These are phyloP conservation scores for Glebionis coronaria DNA, from an alignment of 129 eudicot species.

Conservation along the genomic window DNA sequence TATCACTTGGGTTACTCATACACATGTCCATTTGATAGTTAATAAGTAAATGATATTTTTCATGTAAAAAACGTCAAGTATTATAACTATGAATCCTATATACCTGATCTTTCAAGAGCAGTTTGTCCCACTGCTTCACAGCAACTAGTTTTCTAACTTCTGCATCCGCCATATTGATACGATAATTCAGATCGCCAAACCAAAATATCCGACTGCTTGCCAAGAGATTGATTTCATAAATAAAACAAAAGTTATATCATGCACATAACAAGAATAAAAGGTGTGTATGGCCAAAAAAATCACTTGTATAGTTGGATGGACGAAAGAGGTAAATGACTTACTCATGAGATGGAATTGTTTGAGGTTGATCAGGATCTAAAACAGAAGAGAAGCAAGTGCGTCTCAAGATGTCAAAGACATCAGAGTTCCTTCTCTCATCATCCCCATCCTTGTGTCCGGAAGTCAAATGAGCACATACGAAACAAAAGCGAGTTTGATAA, in stretches of 20 bases:
- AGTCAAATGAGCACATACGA: slow-evolving; percentile 90
- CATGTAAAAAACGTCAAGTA: neutral
- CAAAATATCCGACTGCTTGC: slow-evolving; percentile 85
- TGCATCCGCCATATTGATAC: slow-evolving; percentile 75
- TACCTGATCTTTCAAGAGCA: slow-evolving; percentile 84
- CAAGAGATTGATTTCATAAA: neutral
- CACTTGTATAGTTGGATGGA: neutral
- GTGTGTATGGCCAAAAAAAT: neutral
- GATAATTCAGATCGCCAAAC: slow-evolving; percentile 98
- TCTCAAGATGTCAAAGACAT: slow-evolving; percentile 72
- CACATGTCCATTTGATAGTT: too few relatives aligned
- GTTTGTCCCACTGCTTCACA: slow-evolving; percentile 67
- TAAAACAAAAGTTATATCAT: neutral
- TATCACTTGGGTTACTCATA: too few relatives aligned
- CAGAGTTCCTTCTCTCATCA: slow-evolving; percentile 79
- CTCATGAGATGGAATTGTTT: slow-evolving; percentile 93
- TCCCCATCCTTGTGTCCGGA: slow-evolving; percentile 89
- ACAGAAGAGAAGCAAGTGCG: slow-evolving; percentile 79
- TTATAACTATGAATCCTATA: neutral
- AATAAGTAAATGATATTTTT: neutral
- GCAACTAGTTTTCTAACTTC: slow-evolving; percentile 81
- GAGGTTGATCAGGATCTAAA: slow-evolving; percentile 65
- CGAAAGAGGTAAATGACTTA: slow-evolving; percentile 35
- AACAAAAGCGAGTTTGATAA: slow-evolving; percentile 79
- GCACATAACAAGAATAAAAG: neutral